A percentile compares a stretch with the other conserved stretches of the same genome.
Conservation (phyloP, 805 yeast species). For the Pichia cephalocereana region DNA sequence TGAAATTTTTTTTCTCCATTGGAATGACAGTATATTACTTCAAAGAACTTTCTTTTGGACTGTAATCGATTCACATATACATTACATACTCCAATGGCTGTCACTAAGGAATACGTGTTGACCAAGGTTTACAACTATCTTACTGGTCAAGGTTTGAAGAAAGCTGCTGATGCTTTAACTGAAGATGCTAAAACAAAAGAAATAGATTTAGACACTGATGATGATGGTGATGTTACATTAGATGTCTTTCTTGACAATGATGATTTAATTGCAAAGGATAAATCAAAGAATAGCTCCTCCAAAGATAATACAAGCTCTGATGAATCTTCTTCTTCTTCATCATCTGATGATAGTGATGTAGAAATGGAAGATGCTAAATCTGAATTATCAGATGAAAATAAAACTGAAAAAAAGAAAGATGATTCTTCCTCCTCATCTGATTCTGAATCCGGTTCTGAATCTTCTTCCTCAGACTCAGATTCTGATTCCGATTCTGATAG, state of each 20-base stretch:
- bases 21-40: too few relatives aligned
- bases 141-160: conserved; percentile 16
- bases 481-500: conserved; percentile 9
- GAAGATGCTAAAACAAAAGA: conserved; percentile 9
- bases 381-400: not conserved
- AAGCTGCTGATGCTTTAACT: conserved; percentile 19
- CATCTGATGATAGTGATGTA: not conserved
- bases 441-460: conserved; percentile 3
- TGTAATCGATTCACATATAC: not conserved
- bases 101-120: conserved; percentile 12
- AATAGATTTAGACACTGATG: conserved; percentile 6
- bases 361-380: too few relatives aligned
- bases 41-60: too few relatives aligned
- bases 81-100: conserved; percentile 10
- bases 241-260: not conserved
- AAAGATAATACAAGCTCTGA: not conserved
- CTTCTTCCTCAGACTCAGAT: conserved; percentile 3
- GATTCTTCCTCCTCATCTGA: conserved; percentile 4
- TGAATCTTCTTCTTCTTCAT: not conserved
- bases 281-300: not conserved
- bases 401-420: not conserved
- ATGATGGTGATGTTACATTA: not conserved
- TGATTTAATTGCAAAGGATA: not conserved
- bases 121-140: conserved; percentile 19
- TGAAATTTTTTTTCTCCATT: not conserved